These are phyloP conservation scores for Gonapodya sp. DNA, from an alignment of 192 early-diverging fungal species.

Conservation along the genomic window DNA sequence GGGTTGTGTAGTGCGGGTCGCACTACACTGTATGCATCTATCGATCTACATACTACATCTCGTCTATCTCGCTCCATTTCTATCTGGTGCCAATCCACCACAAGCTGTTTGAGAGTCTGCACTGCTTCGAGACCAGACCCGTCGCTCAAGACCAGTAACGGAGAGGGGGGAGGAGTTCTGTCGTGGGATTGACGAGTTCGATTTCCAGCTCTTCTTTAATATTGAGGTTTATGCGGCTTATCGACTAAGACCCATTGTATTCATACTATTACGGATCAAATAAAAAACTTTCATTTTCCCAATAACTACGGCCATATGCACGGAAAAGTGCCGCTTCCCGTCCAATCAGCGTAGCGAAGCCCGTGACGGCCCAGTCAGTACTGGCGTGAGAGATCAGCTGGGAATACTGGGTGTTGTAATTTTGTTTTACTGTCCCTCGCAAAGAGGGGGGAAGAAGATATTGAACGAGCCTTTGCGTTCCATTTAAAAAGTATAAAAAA, in stretches of 20 bases:
- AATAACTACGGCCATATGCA: too few relatives aligned
- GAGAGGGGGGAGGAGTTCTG: background rate
- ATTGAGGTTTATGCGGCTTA: too few relatives aligned
- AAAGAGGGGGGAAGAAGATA: background rate
- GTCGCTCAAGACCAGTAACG: too few relatives aligned
- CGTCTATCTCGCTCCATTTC: background rate
- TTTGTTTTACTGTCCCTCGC: too few relatives aligned
- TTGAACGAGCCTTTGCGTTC: background rate
- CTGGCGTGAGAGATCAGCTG: background rate
- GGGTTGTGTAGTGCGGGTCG: too few relatives aligned
- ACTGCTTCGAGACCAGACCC: too few relatives aligned
- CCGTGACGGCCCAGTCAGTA: background rate
- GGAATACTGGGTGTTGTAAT: background rate
- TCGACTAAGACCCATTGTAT: too few relatives aligned
- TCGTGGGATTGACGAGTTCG: background rate
- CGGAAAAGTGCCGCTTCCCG: background rate
- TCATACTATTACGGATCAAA: too few relatives aligned
- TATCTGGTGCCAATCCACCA: background rate
- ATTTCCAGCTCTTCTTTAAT: background rate
- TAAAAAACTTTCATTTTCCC: too few relatives aligned
- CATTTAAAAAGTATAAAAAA: background rate
- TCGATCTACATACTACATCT: background rate
- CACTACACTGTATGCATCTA: background rate
- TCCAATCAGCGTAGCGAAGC: background rate
- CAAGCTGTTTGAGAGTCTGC: background rate